Conservation (phyloP, 768 basidiomycete genomes). For the Kwoniella dejecticola region DNA sequence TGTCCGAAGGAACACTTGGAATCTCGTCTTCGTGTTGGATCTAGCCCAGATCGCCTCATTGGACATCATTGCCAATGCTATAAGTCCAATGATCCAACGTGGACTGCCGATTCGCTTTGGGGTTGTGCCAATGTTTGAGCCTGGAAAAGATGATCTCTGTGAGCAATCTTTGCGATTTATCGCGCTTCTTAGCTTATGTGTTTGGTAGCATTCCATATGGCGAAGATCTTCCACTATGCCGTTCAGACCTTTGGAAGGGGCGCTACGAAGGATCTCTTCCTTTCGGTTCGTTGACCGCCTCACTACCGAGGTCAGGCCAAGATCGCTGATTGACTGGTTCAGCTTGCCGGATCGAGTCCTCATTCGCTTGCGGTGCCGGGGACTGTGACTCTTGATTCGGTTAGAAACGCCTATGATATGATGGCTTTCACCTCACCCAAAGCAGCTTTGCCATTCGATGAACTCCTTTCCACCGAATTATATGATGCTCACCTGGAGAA, state of each 20-base stretch:
- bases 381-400: constrained; percentile 27
- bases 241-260: constrained; percentile 66
- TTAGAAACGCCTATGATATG: constrained; percentile 33
- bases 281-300: constrained; percentile 57
- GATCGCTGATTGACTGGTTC: too few relatives aligned
- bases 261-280: constrained; percentile 66
- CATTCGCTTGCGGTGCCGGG: constrained; percentile 27
- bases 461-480: constrained; percentile 34
- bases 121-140: constrained; percentile 70
- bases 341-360: constrained; percentile 21
- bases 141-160: constrained; percentile 58
- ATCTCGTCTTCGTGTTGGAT: constrained; percentile 78
- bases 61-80: constrained; percentile 65
- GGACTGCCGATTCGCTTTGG: constrained; percentile 81
- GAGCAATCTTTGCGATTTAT: constrained; percentile 2
- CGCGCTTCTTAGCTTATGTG: neutral
- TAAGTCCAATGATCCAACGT: constrained; percentile 71
- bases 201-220: constrained; percentile 66
- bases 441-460: constrained; percentile 39
- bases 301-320: neutral
- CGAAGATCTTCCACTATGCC: constrained; percentile 70
- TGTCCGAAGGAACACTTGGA: constrained; percentile 78
- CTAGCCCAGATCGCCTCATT: constrained; percentile 67
- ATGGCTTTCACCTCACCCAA: constrained; percentile 24
- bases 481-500: constrained; percentile 57